A percentile compares a stretch with the other conserved stretches of the same genome.
Evolutionary conservation across 768 basidiomycete genomes (phyloP).

Genomic region (Calvatia gigantea): DNA sequence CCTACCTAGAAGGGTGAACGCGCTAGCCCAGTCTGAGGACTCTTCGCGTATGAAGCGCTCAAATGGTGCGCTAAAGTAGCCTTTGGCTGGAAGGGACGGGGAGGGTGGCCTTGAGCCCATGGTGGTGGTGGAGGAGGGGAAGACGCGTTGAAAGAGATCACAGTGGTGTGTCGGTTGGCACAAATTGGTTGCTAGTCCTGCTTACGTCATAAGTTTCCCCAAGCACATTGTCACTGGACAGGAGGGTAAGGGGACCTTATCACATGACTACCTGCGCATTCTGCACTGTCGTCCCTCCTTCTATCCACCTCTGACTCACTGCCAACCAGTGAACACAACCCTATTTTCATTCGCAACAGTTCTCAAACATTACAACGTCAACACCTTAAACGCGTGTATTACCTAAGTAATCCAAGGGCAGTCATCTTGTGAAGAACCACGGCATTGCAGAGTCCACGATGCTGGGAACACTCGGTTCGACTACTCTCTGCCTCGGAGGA

Average conservation of each 20-base stretch:
- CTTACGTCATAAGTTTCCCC: slow-evolving; percentile 7
- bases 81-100: slow-evolving; percentile 33
- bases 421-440: too few species aligned
- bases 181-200: background rate
- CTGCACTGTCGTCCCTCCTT: background rate
- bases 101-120: slow-evolving; percentile 44
- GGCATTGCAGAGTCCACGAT: slow-evolving; percentile 27
- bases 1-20: slow-evolving; percentile 83
- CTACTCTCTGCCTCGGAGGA: background rate
- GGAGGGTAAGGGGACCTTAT: too few species aligned
- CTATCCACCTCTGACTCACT: background rate
- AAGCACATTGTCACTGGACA: background rate
- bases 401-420: background rate
- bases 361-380: too few species aligned
- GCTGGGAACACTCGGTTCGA: slow-evolving; percentile 58
- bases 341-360: background rate
- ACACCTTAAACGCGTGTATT: background rate
- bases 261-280: background rate
- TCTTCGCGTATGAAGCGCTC: slow-evolving; percentile 77
- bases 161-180: background rate
- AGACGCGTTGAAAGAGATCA: slow-evolving; percentile 11
- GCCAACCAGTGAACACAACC: background rate
- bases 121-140: slow-evolving; percentile 12
- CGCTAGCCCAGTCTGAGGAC: slow-evolving; percentile 71
- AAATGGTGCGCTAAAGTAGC: slow-evolving; percentile 66